These are phyloP conservation scores for Salix brachista DNA, from an alignment of 345 rosid genomes.

Conservation along the genomic window DNA sequence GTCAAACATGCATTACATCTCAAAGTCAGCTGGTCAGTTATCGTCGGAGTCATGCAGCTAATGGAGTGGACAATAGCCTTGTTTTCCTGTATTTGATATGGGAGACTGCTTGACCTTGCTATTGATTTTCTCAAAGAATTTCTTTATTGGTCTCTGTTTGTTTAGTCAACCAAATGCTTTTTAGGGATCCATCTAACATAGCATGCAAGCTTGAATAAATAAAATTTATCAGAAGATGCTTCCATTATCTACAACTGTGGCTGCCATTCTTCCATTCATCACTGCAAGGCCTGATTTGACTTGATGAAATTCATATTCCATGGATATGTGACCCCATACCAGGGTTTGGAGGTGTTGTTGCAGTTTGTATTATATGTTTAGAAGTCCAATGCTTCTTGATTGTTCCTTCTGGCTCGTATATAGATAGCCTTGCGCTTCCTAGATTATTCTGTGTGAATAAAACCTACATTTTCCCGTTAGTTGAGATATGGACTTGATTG, in stretches of 20 bases:
- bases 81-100: background rate
- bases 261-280: background rate
- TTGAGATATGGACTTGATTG: background rate
- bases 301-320: background rate
- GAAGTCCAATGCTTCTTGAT: background rate
- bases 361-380: background rate
- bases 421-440: background rate
- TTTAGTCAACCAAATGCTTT: background rate
- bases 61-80: background rate
- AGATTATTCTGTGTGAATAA: background rate
- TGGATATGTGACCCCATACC: background rate
- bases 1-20: background rate
- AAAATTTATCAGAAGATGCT: background rate
- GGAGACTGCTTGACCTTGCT: background rate
- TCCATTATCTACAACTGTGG: background rate
- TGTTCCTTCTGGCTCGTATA: background rate
- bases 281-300: background rate
- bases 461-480: background rate
- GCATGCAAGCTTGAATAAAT: background rate
- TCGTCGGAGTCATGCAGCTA: background rate
- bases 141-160: no score
- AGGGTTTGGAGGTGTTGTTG: background rate
- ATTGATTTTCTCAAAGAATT: conserved; percentile 1
- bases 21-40: background rate
- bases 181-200: background rate